Evolutionary conservation across 768 basidiomycete species (phyloP), one percentile per base, ranked within the genome.

Genomic region (Chlorophyllum brunneum): DNA sequence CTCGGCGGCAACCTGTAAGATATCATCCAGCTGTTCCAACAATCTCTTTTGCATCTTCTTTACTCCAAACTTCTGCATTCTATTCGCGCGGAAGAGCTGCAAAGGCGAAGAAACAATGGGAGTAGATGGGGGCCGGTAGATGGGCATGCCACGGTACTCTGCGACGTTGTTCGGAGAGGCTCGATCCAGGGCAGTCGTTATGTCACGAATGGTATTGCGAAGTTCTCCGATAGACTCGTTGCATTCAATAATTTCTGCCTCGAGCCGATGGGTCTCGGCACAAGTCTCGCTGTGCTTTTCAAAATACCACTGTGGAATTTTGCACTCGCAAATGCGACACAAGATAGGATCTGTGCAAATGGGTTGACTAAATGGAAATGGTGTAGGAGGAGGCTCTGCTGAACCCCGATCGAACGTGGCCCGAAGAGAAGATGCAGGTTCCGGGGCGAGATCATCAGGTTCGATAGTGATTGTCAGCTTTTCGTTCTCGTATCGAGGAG

Each of bases 221-320:
- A 98, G 77, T 63, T 98, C 97, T 13, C 77, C 69, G 51, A 98
- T 86, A 20, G 86, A 86, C 66, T 99, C 97, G 70, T 98, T 97
- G 74, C 88, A 92, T 63, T 93, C 91, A 33, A 79, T 71, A 58
- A 98, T 94, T 67, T 97, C 95, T 15, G 94, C 93, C 69, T 99
- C 97, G 56, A 99, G 77, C 39, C 92, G 85, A 70, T 99, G 97
- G 2, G 90, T 86, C 70, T 98, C 95, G 59, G 84, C 92, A 61
- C 97, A 99, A 9, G 95, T 98, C 70, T 99, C 97, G 79, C 93
- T 98, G 74, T 99, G 97, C 73, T 98, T 98, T 73, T 98, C 97
- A 66, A 99, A 99, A 74, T 94, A 99, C 97, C 97, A 99, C 56
- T 95, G 90, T 2, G 95, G 95, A 53, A 98, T 89, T 59, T 89